Base-by-base conservation (phyloP, 768 basidiomycete species). In the Dioszegia hungarica region DNA sequence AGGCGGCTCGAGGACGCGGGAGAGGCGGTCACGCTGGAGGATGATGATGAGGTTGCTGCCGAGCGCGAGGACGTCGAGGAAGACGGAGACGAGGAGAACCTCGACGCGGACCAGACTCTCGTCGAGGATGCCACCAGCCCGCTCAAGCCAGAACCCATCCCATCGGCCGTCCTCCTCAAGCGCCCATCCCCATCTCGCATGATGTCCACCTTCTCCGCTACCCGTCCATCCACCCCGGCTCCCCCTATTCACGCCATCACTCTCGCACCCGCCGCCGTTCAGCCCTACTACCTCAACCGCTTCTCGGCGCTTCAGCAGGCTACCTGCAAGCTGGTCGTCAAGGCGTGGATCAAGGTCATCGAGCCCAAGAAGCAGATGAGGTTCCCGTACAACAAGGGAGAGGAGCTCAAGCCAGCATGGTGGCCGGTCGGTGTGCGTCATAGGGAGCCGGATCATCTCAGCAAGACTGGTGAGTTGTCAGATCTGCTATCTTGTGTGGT, bases 331-430 rank as follows among this genome's bases (percentile, higher is more conserved):
- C 60, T 75, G 38, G 68, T 79, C 40, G 73, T 74, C 57, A 76
- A 76, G 61, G 67, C 65, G 19, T 79, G 78, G 78, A 77, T 79
- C 68, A 78, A 78, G 64, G 64, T 76, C 33, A 75, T 78, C 56
- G 78, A 78, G 64, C 78, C 78, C 3, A 70, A 75, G 56, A 79
- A 78, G 62, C 72, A 75, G 61, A 72, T 70, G 53, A 72, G 70
- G 31, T 77, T 57, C 57, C 78, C 75, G 25, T 79, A 79, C 65
- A 76, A 77, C 55, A 65, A 70, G 39, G 78, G 78, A 14, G 77
- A 78, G 31, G 72, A 66, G 24, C 46, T 59, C n/a, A 74, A 69
- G 54, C 78, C 78, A 0, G 56, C 54, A 5, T 79, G 78, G 78
- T 79, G 78, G 78, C 78, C 78, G 3, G 55, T 62, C 36, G 67